phyloP scores from a whole-genome alignment of 2,329 filamentous ascomycete genomes.

The Penicillium oxalicum region DNA sequence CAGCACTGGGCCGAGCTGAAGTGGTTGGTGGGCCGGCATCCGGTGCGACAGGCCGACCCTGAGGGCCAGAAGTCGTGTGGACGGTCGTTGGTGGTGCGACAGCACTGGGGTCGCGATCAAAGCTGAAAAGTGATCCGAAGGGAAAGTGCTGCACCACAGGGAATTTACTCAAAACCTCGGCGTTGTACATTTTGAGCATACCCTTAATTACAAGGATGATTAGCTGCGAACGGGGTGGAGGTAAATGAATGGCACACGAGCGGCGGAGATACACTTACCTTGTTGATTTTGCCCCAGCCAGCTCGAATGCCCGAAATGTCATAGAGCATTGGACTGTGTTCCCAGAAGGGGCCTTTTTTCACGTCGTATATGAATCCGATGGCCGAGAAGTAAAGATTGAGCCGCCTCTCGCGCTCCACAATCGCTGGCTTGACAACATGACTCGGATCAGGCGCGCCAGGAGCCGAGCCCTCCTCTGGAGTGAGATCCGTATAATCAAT shows the following conservation, averaged over 20 bases:
- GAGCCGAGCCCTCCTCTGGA: constrained; percentile 72
- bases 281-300: constrained; percentile 99
- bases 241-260: too few species aligned
- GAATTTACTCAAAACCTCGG: constrained; percentile 92
- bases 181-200: constrained; percentile 99
- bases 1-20: constrained; percentile 13
- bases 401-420: constrained; percentile 59
- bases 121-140: constrained; percentile 74
- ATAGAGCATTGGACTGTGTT: constrained; percentile 88
- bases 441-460: constrained; percentile 63
- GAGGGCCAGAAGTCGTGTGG: constrained; percentile 44
- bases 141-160: constrained; percentile 96
- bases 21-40: constrained; percentile 10
- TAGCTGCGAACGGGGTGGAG: too few species aligned
- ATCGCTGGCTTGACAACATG: constrained; percentile 60
- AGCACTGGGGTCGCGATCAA: constrained; percentile 63
- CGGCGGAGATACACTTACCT: constrained; percentile 40
- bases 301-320: constrained; percentile 87
- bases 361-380: constrained; percentile 97
- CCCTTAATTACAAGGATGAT: constrained; percentile 47
- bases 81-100: constrained; percentile 44
- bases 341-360: constrained; percentile 94
- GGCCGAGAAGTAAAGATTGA: constrained; percentile 89
- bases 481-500: constrained; percentile 60
- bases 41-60: constrained; percentile 20